Evolutionary conservation across 352 stramenopile genomes (phyloP).

Genomic region (Phytophthora pini): DNA sequence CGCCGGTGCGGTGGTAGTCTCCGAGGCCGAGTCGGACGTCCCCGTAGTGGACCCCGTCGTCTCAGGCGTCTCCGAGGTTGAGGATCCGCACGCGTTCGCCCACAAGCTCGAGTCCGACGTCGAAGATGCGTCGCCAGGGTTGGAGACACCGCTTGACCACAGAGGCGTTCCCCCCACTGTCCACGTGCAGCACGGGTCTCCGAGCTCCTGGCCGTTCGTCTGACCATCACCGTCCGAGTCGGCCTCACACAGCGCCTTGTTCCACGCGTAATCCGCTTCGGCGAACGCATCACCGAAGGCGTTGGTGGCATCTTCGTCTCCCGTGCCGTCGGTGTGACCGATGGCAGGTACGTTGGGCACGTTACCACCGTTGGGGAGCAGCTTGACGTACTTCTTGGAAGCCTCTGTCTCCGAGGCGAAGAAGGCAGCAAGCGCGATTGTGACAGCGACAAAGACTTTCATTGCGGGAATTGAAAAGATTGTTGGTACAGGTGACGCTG

Average conservation of each 20-base stretch:
- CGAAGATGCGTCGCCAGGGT: slow-evolving; percentile 16
- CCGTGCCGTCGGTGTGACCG: slow-evolving; percentile 39
- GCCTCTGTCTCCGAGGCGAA: slow-evolving; percentile 15
- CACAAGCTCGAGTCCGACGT: slow-evolving; percentile 35
- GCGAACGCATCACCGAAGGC: slow-evolving; percentile 35
- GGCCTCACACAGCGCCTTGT: slow-evolving; percentile 17
- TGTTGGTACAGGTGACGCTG: neutral
- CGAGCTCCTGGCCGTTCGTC: slow-evolving; percentile 82
- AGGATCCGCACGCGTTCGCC: slow-evolving; percentile 13
- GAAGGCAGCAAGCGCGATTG: slow-evolving; percentile 4
- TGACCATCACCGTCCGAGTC: slow-evolving; percentile 66
- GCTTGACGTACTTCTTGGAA: slow-evolving; percentile 24
- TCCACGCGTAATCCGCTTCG: slow-evolving; percentile 3
- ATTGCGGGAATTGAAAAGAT: neutral
- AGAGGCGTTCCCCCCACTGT: slow-evolving; percentile 3
- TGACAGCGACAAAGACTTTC: neutral
- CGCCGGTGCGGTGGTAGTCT: neutral
- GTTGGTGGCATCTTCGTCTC: slow-evolving; percentile 30
- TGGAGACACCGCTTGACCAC: slow-evolving; percentile 36
- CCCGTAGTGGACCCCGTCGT: too few relatives aligned
- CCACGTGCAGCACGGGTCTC: slow-evolving; percentile 67
- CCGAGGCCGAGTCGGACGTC: neutral
- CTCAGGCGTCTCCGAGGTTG: slow-evolving; percentile 1
- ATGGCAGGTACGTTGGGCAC: slow-evolving; percentile 35
- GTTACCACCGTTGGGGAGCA: slow-evolving; percentile 50